phyloP scores from a whole-genome alignment of 345 rosid genomes.

The Populus davidiana region DNA sequence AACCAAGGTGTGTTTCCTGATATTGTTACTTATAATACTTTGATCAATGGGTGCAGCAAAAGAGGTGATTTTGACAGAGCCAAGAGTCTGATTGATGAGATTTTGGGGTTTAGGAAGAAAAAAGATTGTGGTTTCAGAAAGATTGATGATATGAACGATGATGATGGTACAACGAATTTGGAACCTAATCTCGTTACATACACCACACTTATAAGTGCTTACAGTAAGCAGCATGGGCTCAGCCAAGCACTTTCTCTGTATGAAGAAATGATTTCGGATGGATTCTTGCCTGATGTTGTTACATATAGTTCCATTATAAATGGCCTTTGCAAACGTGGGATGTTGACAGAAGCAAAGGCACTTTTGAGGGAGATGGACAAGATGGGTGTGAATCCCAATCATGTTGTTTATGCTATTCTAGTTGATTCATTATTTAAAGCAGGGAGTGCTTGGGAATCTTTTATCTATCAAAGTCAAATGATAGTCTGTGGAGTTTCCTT shows the following conservation, averaged over 20 bases:
- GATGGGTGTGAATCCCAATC: conserved; percentile 66
- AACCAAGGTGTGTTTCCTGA: conserved; percentile 47
- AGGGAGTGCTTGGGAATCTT: conserved; percentile 48
- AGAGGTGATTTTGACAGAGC: conserved; percentile 61
- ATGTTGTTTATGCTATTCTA: conserved; percentile 60
- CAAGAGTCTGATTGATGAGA: conserved; percentile 49
- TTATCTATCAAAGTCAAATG: conserved; percentile 71
- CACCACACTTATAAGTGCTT: conserved; percentile 67
- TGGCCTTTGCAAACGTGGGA: conserved; percentile 69
- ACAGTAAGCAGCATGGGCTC: conserved; percentile 50
- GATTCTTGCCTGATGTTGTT: conserved; percentile 68
- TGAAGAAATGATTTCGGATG: conserved; percentile 51
- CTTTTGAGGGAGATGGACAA: conserved; percentile 65
- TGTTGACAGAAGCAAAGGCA: conserved; percentile 50
- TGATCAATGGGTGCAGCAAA: conserved; percentile 55
- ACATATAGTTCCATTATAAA: conserved; percentile 67
- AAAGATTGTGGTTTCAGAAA: not conserved
- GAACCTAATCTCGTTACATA: conserved; percentile 60
- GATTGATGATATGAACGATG: conserved; percentile 5
- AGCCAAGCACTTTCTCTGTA: conserved; percentile 60
- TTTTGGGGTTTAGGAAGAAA: conserved; percentile 27
- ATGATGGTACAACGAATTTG: conserved; percentile 12
- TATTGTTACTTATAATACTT: conserved; percentile 55
- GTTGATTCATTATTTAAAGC: conserved; percentile 66
- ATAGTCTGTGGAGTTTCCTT: conserved; percentile 65